phyloP scores from a whole-genome alignment of 2,329 filamentous ascomycete species.

The Lasiodiplodia gonubiensis region DNA sequence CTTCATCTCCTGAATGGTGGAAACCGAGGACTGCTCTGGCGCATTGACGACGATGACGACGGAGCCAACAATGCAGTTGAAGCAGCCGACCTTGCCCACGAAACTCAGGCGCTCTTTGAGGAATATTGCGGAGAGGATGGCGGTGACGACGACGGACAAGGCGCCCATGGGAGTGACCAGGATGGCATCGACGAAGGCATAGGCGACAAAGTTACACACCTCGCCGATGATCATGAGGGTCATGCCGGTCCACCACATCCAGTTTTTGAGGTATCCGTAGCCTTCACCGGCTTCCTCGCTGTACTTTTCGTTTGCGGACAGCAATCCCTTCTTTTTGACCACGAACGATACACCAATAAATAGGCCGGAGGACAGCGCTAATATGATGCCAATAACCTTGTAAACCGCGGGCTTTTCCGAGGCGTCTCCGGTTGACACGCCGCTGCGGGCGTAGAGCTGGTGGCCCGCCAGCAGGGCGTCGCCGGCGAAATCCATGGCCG shows the following conservation, averaged over 20 bases:
- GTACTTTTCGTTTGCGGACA: conserved; percentile 95
- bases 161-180: conserved; percentile 88
- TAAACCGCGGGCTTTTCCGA: conserved; percentile 61
- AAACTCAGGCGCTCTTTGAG: conserved; percentile 94
- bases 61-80: conserved; percentile 91
- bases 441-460: conserved; percentile 53
- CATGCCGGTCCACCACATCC: conserved; percentile 96
- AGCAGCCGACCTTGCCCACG: conserved; percentile 94
- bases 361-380: conserved; percentile 84
- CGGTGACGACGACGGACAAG: conserved; percentile 88
- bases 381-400: conserved; percentile 83
- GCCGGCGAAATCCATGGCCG: conserved; percentile 52
- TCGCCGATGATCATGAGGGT: conserved; percentile 95
- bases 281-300: conserved; percentile 94
- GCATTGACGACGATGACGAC: conserved; percentile 95
- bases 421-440: conserved; percentile 39
- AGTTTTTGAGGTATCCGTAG: conserved; percentile 95
- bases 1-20: conserved; percentile 91
- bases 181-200: conserved; percentile 95
- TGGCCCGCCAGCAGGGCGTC: conserved; percentile 49
- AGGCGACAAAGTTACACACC: conserved; percentile 96
- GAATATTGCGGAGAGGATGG: conserved; percentile 90
- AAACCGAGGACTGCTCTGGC: conserved; percentile 81
- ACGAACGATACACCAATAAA: conserved; percentile 97
- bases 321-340: conserved; percentile 88